Evolutionary conservation across 1,284 basidiomycete species (phyloP), one percentile per base, ranked within the genome.

Genomic region (Apiotrichum sp.): DNA sequence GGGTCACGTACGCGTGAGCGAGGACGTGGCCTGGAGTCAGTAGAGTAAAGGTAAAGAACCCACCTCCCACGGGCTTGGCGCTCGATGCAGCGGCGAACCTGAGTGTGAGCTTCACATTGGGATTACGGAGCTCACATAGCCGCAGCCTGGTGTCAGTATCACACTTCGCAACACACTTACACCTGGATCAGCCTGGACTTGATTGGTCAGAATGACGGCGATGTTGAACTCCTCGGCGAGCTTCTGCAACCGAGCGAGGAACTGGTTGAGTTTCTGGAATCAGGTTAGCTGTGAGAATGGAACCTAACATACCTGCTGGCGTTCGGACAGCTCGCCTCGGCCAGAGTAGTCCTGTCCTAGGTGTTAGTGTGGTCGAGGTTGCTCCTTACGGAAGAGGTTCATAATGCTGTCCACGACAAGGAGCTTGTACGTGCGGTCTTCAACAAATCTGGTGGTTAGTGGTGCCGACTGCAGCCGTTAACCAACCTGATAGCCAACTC

Each of bases 161-260:
- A 22, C 36, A 13, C 22, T 22, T 22, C 22, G 22, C 22, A 22
- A 22, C 22, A 22, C 3, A 58, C 70, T 59, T 50, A 70, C 92
- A 47, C 92, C 92, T 31, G 92, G 92, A 71, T 95, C 92, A 56
- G 92, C 88, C 87, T 72, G 65, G 47, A 69, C 92, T 80, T 96
- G 92, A 68, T 96, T 95, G 22, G 91, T 93, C 51, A 96, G 80
- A 32, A 96, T 80, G 44, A 96, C 82, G 6, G 84, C 87, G 62
- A 95, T 82, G 86, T 96, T 74, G 68, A 71, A 76, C 77, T 93
- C 91, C 72, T 95, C 91, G 0, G 91, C 84, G n/a, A 93, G 79
- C 71, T 93, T 92, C 52, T 87, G 86, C 7, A 96, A 80, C 65
- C 91, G 88, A 2, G 89, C 89, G 8, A 96, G 82, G 86, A 93